These are phyloP conservation scores for Penicillium egyptiacum DNA, from an alignment of 495 filamentous ascomycete species.

Conservation along the genomic window DNA sequence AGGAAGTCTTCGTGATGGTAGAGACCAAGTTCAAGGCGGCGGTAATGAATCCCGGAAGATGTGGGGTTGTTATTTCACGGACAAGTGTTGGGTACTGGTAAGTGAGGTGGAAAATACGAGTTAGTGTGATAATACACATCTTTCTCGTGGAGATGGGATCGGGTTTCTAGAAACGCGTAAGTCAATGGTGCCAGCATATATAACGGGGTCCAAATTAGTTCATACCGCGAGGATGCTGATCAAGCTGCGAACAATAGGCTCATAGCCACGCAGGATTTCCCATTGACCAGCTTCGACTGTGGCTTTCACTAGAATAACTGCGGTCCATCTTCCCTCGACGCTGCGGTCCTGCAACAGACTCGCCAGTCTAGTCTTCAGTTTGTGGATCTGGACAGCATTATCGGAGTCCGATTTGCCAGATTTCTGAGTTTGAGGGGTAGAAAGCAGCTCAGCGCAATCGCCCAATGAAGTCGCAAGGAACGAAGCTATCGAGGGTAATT, in stretches of 20 bases:
- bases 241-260: constrained; percentile 70
- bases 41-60: constrained; percentile 69
- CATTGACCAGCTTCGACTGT: constrained; percentile 76
- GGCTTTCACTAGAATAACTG: constrained; percentile 75
- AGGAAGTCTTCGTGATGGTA: constrained; percentile 32
- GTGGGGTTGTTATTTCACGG: constrained; percentile 85
- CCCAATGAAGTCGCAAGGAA: constrained; percentile 59
- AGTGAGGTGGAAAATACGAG: constrained; percentile 77
- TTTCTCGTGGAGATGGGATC: constrained; percentile 72
- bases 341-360: constrained; percentile 71
- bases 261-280: constrained; percentile 68
- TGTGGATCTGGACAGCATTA: constrained; percentile 64
- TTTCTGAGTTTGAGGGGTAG: constrained; percentile 44
- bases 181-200: constrained; percentile 8
- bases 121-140: constrained; percentile 70
- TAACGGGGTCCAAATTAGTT: neutral
- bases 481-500: constrained; percentile 63
- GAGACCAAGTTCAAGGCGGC: constrained; percentile 69
- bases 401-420: constrained; percentile 60
- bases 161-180: constrained; percentile 54
- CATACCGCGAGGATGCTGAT: constrained; percentile 67
- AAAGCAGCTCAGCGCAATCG: constrained; percentile 60
- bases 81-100: constrained; percentile 78
- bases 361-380: constrained; percentile 73
- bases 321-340: constrained; percentile 71